phyloP scores from a whole-genome alignment of 345 rosid species.

The Eucalyptus lansdowneana region DNA sequence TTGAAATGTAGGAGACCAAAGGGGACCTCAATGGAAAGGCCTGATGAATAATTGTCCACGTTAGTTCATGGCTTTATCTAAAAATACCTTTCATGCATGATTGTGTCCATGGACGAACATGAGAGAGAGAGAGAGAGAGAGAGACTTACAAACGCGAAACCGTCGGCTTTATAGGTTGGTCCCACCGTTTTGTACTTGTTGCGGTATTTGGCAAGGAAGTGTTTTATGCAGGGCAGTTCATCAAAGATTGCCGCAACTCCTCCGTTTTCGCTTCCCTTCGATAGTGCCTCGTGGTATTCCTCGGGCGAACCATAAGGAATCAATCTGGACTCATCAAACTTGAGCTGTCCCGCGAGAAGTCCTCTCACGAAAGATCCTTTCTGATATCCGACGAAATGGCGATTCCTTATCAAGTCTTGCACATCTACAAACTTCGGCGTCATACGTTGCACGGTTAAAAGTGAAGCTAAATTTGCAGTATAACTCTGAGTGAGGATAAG shows the following conservation, averaged over 20 bases:
- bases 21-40: slow-evolving; percentile 26
- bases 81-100: neutral
- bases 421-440: slow-evolving; percentile 29
- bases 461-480: slow-evolving; percentile 63
- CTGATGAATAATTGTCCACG: neutral
- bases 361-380: slow-evolving; percentile 21
- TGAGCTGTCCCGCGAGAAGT: slow-evolving; percentile 4
- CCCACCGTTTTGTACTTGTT: neutral
- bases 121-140: neutral
- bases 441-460: slow-evolving; percentile 38
- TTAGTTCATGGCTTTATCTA: neutral
- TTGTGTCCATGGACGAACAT: neutral
- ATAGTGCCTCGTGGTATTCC: slow-evolving; percentile 16
- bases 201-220: neutral
- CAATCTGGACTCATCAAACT: slow-evolving; percentile 8
- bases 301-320: neutral
- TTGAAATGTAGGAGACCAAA: slow-evolving; percentile 17
- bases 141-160: neutral
- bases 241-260: slow-evolving; percentile 19
- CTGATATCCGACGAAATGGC: slow-evolving; percentile 30
- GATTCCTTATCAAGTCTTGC: slow-evolving; percentile 12
- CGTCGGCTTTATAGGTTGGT: neutral
- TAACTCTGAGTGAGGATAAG: slow-evolving; percentile 59
- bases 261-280: slow-evolving; percentile 12
- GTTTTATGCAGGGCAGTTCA: neutral